Percentiles rank a stretch among this genome's conserved stretches.
Evolutionary conservation across 306 rosid species (phyloP).

Genomic region (Quercus rubra): DNA sequence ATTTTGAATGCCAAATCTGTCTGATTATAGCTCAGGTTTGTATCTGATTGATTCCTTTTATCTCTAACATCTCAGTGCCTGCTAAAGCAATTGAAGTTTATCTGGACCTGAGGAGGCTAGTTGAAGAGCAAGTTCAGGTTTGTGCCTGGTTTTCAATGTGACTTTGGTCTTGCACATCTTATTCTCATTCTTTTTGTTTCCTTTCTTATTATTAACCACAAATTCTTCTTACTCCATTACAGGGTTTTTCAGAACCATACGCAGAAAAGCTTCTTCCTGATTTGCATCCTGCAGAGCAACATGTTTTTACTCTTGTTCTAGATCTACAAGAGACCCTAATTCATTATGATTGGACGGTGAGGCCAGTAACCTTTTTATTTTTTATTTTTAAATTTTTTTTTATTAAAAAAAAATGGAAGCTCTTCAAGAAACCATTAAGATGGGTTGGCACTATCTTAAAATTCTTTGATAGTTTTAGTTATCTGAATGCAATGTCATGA

Average conservation of each 20-base stretch:
- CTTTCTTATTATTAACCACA: conserved; percentile 12
- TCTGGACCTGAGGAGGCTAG: conserved; percentile 71
- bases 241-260: conserved; percentile 88
- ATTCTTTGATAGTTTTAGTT: not conserved
- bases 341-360: conserved; percentile 89
- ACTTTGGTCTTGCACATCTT: not conserved
- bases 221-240: conserved; percentile 19
- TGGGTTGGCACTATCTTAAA: not conserved
- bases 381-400: not conserved
- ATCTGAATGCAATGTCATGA: not conserved
- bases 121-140: conserved; percentile 85
- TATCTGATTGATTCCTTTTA: conserved; percentile 26
- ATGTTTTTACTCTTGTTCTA: conserved; percentile 89
- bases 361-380: conserved; percentile 13
- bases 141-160: conserved; percentile 19
- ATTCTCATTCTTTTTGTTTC: not conserved
- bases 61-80: conserved; percentile 54
- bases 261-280: conserved; percentile 98
- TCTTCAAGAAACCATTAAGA: not conserved
- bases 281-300: conserved; percentile 76
- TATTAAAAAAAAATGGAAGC: not conserved
- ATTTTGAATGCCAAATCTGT: not conserved
- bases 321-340: conserved; percentile 93
- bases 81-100: conserved; percentile 74
- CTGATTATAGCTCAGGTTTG: too few relatives aligned